Evolutionary conservation across 2,329 filamentous ascomycete genomes (phyloP), one percentile per base, ranked within the genome.

Genomic region (Sodiomyces alkalinus): DNA sequence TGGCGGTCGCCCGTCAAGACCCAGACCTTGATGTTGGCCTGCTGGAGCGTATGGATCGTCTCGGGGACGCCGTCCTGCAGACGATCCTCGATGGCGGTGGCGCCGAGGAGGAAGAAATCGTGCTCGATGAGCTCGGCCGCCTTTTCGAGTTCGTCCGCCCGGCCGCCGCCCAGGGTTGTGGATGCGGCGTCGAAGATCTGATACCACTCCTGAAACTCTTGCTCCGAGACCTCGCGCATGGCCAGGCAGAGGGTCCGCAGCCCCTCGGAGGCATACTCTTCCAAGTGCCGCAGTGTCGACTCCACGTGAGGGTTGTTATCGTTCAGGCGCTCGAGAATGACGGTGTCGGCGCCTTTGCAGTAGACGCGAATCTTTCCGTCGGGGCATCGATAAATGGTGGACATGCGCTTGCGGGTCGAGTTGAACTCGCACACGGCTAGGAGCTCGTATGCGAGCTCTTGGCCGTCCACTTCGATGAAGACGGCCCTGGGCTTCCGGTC

Each of bases 381-480:
- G 0, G 90, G 90, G 46, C 87, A 94, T 29, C 92, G 75, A 59
- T 92, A 94, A 40, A 98, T 92, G 14, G 87, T 81, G 6, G 90
- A 96, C 90, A 98, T 98, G 40, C 90, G 69, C 60, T 98, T 98
- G 43, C 90, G 69, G 7, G 85, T 90, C 2, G 90, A 96, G 56
- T 98, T 98, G 64, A 98, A 98, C 52, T 98, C 90, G 51, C 87
- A 94, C n/a, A 98, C 86, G 3, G 87, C 87, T 33, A 98, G 59
- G 21, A 98, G 64, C 49, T 94, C 82, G 48, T 90, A 98, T 49
- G 94, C 80, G 23, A 69, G 63, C 39, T 82, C 68, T 41, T 69
- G 58, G 1, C 80, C 85, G 21, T 69, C 68, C 2, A 79, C 76
- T 31, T 79, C 68, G 41, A 96, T 86, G 22, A 86, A 79, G 17